Percentiles rank a stretch among this genome's conserved stretches.
These are phyloP conservation scores for Nicotiana otophora DNA, from an alignment of 257 asterid genomes.

Conservation along the genomic window DNA sequence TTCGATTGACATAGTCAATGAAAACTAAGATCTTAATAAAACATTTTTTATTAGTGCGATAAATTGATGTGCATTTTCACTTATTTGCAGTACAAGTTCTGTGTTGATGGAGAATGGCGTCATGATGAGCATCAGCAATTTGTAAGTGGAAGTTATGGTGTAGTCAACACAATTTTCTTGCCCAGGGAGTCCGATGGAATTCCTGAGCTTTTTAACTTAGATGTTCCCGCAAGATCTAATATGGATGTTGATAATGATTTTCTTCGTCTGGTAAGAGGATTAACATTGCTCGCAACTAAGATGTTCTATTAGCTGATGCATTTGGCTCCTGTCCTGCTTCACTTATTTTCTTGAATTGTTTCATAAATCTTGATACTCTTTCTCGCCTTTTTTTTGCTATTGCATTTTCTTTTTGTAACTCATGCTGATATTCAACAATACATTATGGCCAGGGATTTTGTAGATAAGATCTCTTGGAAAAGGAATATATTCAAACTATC, in stretches of 20 bases:
- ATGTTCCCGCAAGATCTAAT: constrained; percentile 40
- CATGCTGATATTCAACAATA: not conserved
- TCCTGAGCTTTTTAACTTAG: constrained; percentile 42
- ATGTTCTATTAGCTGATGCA: constrained; percentile 3
- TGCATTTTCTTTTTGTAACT: not conserved
- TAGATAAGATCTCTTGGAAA: not conserved
- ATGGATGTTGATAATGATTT: constrained; percentile 71
- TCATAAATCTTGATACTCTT: not conserved
- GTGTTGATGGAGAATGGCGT: constrained; percentile 81
- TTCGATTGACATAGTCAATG: not conserved
- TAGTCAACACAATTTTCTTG: constrained; percentile 65
- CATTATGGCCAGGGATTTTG: not conserved
- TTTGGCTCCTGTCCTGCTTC: constrained; percentile 1
- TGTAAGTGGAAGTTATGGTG: constrained; percentile 59
- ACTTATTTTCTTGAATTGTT: not conserved
- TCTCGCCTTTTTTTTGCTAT: not conserved
- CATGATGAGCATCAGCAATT: constrained; percentile 70
- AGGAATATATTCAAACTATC: not conserved
- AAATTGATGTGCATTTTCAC: not conserved
- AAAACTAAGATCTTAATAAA: not conserved
- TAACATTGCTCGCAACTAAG: not conserved
- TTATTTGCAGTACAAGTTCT: constrained; percentile 59
- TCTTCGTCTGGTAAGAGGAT: constrained; percentile 41
- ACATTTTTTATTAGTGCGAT: not conserved
- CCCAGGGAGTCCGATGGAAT: constrained; percentile 45